Conservation (phyloP, 805 yeast species). For the Candida suzukii region DNA sequence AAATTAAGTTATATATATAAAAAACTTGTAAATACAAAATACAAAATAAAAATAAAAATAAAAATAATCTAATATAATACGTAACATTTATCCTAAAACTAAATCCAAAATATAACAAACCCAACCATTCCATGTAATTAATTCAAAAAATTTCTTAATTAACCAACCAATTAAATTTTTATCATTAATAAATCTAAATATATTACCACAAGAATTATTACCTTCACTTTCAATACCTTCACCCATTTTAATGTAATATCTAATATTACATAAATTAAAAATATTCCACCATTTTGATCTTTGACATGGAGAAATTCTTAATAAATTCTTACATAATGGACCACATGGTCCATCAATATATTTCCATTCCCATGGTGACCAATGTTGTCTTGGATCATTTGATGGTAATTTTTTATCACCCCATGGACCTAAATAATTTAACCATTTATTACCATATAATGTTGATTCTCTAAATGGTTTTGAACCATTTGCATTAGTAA, state of each 20-base stretch:
- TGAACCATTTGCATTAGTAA: constrained; percentile 40
- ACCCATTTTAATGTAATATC: constrained; percentile 71
- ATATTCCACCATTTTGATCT: constrained; percentile 90
- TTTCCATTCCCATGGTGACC: constrained; percentile 85
- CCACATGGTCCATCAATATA: constrained; percentile 93
- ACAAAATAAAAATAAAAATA: background rate
- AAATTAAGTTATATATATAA: no score
- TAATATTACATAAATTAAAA: constrained; percentile 73
- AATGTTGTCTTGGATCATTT: constrained; percentile 71
- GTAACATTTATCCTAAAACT: constrained; percentile 31
- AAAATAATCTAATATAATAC: no score
- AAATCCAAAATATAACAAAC: constrained; percentile 34
- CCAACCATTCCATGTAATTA: constrained; percentile 40
- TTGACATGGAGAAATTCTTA: constrained; percentile 70
- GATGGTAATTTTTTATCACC: constrained; percentile 70
- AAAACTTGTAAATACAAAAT: no score
- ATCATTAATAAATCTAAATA: constrained; percentile 9
- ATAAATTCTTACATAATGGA: constrained; percentile 72
- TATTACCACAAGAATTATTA: constrained; percentile 61
- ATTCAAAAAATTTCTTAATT: constrained; percentile 24
- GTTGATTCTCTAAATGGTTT: constrained; percentile 43
- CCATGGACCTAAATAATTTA: constrained; percentile 80
- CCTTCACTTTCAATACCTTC: constrained; percentile 87
- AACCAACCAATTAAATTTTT: constrained; percentile 38
- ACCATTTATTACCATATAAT: constrained; percentile 58